Conservation (phyloP, 2,329 filamentous ascomycete species). For the Trichophyton simii region DNA sequence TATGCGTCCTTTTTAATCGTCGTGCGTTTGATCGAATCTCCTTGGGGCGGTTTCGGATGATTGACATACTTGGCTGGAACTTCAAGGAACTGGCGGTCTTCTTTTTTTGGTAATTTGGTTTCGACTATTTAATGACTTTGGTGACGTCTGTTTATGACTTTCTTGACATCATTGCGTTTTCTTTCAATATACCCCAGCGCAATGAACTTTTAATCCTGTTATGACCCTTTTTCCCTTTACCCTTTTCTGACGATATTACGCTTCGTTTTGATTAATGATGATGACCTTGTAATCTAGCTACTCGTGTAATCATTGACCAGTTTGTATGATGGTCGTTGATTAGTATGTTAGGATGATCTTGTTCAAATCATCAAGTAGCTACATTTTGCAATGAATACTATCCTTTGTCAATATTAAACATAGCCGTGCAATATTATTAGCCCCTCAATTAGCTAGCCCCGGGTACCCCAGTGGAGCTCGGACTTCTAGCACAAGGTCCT, state of each 20-base stretch:
- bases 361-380: background rate
- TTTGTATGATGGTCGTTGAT: background rate
- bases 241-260: background rate
- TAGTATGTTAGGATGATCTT: background rate
- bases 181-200: slow-evolving; percentile 1
- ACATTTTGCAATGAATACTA: background rate
- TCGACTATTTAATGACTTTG: background rate
- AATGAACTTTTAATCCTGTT: background rate
- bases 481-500: background rate
- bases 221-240: background rate
- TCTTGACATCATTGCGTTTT: background rate
- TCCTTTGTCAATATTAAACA: background rate
- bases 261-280: background rate
- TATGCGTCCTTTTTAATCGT: too few species aligned
- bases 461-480: background rate
- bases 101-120: background rate
- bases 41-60: background rate
- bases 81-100: background rate
- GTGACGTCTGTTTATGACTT: background rate
- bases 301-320: background rate
- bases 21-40: too few species aligned
- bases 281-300: background rate
- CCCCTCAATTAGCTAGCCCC: background rate
- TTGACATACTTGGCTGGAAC: background rate
- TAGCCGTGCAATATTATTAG: background rate